Percentiles rank a stretch among this genome's conserved stretches.
Evolutionary conservation across 202 grass and related monocot species (phyloP).

Genomic region (Carex arenaria): DNA sequence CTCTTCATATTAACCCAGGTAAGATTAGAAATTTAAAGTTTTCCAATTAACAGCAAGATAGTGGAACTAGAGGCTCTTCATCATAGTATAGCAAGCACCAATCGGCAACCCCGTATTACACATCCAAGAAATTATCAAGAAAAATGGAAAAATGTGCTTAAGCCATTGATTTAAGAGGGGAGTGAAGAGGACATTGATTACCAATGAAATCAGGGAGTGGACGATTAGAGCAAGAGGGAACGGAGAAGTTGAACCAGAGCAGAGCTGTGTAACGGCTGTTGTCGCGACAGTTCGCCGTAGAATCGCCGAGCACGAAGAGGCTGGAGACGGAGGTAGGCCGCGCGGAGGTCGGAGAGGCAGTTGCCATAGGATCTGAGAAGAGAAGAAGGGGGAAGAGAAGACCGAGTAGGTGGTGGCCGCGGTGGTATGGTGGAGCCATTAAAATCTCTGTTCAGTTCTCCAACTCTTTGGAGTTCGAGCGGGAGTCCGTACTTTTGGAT

Average conservation of each 20-base stretch:
- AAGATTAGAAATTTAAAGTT: neutral
- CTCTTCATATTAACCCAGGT: neutral
- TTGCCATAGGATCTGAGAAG: neutral
- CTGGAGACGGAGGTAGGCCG: slow-evolving; percentile 11
- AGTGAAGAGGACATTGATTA: neutral
- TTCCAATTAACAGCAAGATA: neutral
- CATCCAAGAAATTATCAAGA: neutral
- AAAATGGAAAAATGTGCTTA: neutral
- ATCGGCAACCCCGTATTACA: neutral
- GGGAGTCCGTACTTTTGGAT: slow-evolving; percentile 18
- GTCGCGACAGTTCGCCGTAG: slow-evolving; percentile 45
- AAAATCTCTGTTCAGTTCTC: neutral
- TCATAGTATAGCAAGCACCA: neutral
- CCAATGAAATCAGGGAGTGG: slow-evolving; percentile 50
- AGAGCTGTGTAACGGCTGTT: slow-evolving; percentile 8
- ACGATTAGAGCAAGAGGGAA: slow-evolving; percentile 28
- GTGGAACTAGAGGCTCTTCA: neutral
- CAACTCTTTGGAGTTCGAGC: neutral
- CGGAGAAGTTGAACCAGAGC: slow-evolving; percentile 41
- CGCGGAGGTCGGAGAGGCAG: neutral
- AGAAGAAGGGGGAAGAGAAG: neutral
- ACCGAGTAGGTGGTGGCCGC: slow-evolving; percentile 8
- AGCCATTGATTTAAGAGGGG: neutral
- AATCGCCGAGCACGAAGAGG: slow-evolving; percentile 59
- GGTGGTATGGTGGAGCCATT: slow-evolving; percentile 2